A percentile compares a stretch with the other conserved stretches of the same genome.
Evolutionary conservation across 305 asterid species (phyloP).

Genomic region (Solanum hybrid): DNA sequence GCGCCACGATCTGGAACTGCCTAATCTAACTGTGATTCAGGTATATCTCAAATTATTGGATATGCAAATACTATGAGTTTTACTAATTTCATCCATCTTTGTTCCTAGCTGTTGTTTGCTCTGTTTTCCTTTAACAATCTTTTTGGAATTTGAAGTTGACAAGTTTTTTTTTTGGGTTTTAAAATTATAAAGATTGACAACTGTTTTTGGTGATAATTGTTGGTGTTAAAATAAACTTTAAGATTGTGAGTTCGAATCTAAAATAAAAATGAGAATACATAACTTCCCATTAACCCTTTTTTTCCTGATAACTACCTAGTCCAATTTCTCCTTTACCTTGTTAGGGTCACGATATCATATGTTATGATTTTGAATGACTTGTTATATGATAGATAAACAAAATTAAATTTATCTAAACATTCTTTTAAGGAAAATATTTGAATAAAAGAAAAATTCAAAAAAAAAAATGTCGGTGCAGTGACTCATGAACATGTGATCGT

Average conservation of each 20-base stretch:
- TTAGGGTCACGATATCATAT: background rate
- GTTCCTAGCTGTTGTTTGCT: background rate
- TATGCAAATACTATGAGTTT: background rate
- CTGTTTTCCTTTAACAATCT: background rate
- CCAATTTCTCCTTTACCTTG: background rate
- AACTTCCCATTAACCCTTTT: background rate
- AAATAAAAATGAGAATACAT: background rate
- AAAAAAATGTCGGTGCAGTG: background rate
- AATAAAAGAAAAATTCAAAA: too few relatives aligned
- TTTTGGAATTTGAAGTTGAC: background rate
- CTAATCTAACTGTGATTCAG: conserved; percentile 6
- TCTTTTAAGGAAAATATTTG: background rate
- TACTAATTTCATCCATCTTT: background rate
- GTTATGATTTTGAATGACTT: background rate
- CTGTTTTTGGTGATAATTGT: background rate
- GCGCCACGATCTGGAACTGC: background rate
- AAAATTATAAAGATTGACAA: too few relatives aligned
- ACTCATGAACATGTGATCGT: background rate
- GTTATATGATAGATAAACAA: too few relatives aligned
- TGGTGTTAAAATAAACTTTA: too few relatives aligned
- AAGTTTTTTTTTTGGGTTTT: too few relatives aligned
- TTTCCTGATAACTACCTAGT: background rate
- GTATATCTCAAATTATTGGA: background rate
- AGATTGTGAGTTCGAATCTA: background rate
- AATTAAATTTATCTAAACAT: too few relatives aligned